phyloP scores from a whole-genome alignment of 495 filamentous ascomycete species.

The Glonium stellatum region DNA sequence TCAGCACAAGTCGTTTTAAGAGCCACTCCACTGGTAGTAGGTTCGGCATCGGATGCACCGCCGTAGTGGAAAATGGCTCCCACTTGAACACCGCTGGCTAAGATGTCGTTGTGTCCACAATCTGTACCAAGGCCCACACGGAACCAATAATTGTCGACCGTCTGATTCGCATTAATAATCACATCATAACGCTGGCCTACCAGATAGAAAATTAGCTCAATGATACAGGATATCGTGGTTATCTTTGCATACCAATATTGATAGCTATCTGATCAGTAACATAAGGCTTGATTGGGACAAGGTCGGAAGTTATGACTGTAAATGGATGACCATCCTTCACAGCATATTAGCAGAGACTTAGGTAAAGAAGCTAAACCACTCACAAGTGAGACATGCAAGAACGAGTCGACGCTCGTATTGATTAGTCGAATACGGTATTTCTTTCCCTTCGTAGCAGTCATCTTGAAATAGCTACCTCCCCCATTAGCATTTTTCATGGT shows the following conservation, averaged over 20 bases:
- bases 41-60: constrained; percentile 6
- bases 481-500: constrained; percentile 30
- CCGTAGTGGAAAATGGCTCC: constrained; percentile 24
- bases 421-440: constrained; percentile 36
- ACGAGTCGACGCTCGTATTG: constrained; percentile 34
- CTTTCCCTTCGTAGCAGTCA: constrained; percentile 31
- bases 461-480: constrained; percentile 28
- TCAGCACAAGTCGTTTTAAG: constrained; percentile 20
- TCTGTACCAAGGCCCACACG: constrained; percentile 27
- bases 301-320: constrained; percentile 34
- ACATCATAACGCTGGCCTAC: constrained; percentile 38
- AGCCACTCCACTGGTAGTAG: constrained; percentile 17
- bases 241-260: constrained; percentile 27
- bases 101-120: constrained; percentile 20
- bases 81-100: constrained; percentile 7
- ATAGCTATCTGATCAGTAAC: constrained; percentile 26
- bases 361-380: neutral
- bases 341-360: neutral
- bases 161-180: constrained; percentile 35
- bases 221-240: neutral
- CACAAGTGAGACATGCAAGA: constrained; percentile 31
- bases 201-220: neutral
- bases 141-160: constrained; percentile 37
- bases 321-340: constrained; percentile 32
- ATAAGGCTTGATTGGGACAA: constrained; percentile 34